phyloP scores from a whole-genome alignment of 2,329 filamentous ascomycete species.

The Cephalotrichum gorgonifer region DNA sequence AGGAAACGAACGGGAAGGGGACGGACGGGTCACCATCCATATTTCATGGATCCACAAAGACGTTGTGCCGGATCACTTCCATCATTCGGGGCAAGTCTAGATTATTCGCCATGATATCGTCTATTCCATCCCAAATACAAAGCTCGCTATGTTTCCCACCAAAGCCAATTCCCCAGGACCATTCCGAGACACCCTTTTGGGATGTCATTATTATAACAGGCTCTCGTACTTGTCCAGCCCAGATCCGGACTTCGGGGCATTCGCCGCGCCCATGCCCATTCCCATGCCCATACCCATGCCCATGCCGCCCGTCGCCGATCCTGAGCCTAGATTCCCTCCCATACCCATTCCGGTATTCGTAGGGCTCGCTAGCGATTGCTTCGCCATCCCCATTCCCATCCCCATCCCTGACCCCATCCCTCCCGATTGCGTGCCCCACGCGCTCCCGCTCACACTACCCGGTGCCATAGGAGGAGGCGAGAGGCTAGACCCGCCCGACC shows the following conservation, averaged over 20 bases:
- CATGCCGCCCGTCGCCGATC: slow-evolving; percentile 5
- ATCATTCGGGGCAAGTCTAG: not conserved
- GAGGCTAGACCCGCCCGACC: slow-evolving; percentile 30
- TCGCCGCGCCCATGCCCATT: slow-evolving; percentile 15
- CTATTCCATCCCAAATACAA: not conserved
- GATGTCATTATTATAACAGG: slow-evolving; percentile 45
- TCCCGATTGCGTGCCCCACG: slow-evolving; percentile 14
- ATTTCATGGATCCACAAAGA: too few species aligned
- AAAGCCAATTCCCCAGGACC: not conserved
- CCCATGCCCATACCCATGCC: slow-evolving; percentile 14
- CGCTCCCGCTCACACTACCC: not conserved
- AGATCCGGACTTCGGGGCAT: slow-evolving; percentile 28
- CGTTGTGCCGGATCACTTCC: not conserved
- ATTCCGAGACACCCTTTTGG: too few species aligned
- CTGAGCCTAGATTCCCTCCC: slow-evolving; percentile 16
- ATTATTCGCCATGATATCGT: not conserved
- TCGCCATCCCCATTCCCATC: slow-evolving; percentile 11
- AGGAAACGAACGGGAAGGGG: too few species aligned
- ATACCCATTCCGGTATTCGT: slow-evolving; percentile 11
- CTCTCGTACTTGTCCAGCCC: slow-evolving; percentile 61
- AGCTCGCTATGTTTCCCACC: not conserved
- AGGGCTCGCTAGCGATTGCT: slow-evolving; percentile 9
- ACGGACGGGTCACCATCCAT: too few species aligned
- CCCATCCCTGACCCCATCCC: slow-evolving; percentile 11
- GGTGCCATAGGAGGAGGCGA: slow-evolving; percentile 27